A percentile compares a stretch with the other conserved stretches of the same genome.
These are phyloP conservation scores for Globisporangium canariense DNA, from an alignment of 352 stramenopile species.

Conservation along the genomic window DNA sequence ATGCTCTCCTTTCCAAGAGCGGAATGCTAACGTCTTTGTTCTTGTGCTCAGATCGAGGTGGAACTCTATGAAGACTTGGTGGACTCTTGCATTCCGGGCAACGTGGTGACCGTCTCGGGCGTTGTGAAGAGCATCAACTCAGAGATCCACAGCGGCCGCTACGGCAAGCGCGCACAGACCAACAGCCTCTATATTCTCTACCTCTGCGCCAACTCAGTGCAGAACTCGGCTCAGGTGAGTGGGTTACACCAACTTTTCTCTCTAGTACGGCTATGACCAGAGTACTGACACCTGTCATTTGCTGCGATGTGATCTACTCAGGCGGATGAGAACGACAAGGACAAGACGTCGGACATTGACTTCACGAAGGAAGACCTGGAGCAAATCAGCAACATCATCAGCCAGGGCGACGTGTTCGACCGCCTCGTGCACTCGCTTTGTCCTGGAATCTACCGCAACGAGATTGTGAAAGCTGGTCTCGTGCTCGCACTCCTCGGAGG, in stretches of 20 bases:
- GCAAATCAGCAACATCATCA: conserved; percentile 88
- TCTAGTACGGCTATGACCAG: neutral
- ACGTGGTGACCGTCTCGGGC: conserved; percentile 92
- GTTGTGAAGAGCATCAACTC: conserved; percentile 95
- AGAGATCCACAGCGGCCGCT: conserved; percentile 86
- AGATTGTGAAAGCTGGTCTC: conserved; percentile 96
- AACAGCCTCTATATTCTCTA: conserved; percentile 95
- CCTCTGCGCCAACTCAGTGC: conserved; percentile 90
- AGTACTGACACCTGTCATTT: neutral
- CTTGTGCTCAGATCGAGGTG: conserved; percentile 64
- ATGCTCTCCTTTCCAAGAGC: neutral
- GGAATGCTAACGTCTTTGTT: neutral
- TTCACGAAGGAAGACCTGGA: conserved; percentile 92
- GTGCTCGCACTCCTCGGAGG: conserved; percentile 94
- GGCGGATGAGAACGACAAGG: conserved; percentile 36
- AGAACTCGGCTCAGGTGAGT: conserved; percentile 58
- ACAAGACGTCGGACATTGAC: conserved; percentile 53
- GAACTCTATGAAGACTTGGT: conserved; percentile 92
- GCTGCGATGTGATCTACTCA: neutral
- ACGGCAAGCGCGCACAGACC: conserved; percentile 88
- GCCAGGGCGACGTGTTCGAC: conserved; percentile 90
- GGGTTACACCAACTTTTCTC: neutral
- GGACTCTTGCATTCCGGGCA: conserved; percentile 93
- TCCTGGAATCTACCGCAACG: conserved; percentile 96
- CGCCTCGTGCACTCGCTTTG: conserved; percentile 94